Evolutionary conservation across 1,284 basidiomycete species (phyloP).

Genomic region (Apiotrichum akiyoshidainum): DNA sequence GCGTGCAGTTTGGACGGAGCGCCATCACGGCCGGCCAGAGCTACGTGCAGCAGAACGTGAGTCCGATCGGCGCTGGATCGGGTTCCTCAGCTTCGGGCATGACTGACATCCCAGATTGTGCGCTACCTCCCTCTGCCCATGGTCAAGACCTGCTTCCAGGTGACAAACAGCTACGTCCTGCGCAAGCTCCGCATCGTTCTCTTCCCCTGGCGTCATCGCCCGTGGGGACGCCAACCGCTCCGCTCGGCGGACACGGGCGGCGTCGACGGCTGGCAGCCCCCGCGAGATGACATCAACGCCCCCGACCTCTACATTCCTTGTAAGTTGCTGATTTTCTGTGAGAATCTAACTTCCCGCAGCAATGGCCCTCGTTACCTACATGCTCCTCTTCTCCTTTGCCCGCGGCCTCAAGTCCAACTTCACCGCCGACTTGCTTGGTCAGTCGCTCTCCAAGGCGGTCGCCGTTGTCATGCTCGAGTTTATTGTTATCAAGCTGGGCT

Average conservation of each 20-base stretch:
- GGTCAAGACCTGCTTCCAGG: conserved; percentile 93
- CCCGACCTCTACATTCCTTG: conserved; percentile 96
- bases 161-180: conserved; percentile 93
- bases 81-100: background rate
- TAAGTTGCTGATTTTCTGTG: conserved; percentile 53
- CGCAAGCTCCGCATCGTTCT: conserved; percentile 84
- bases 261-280: conserved; percentile 74
- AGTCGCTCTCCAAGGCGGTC: conserved; percentile 77
- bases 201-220: conserved; percentile 90
- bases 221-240: conserved; percentile 67
- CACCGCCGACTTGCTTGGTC: conserved; percentile 84
- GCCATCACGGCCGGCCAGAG: conserved; percentile 92
- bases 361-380: conserved; percentile 96
- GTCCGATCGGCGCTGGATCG: conserved; percentile 33
- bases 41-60: conserved; percentile 89
- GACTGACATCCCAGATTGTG: conserved; percentile 60
- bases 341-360: conserved; percentile 53
- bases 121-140: conserved; percentile 68
- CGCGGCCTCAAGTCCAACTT: conserved; percentile 80
- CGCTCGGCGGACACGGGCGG: conserved; percentile 55
- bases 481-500: conserved; percentile 80
- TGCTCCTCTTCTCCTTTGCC: conserved; percentile 79
- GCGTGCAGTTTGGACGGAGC: conserved; percentile 90
- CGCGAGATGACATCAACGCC: conserved; percentile 90
- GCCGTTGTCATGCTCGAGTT: conserved; percentile 81